Conservation (phyloP, 441 rosid genomes). For the Theobroma grandiflorum region DNA sequence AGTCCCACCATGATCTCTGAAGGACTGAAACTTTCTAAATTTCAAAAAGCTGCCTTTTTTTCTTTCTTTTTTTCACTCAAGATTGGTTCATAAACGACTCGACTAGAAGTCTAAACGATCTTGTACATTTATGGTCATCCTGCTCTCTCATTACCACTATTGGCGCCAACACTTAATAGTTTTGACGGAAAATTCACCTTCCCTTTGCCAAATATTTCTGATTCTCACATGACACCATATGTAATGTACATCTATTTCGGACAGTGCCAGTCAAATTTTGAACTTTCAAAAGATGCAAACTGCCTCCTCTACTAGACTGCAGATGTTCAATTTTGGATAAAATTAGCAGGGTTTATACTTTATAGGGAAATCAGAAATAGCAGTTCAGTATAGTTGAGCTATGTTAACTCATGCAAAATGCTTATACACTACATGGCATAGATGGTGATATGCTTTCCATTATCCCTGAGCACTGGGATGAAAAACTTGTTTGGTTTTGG, state of each 20-base stretch:
- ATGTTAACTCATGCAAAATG: too few species aligned
- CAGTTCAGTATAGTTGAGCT: not conserved
- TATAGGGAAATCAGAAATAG: not conserved
- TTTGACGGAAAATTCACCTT: too few species aligned
- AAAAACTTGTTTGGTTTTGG: too few species aligned
- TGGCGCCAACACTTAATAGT: too few species aligned
- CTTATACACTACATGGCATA: too few species aligned
- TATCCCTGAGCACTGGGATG: too few species aligned
- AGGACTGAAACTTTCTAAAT: slow-evolving; percentile 23
- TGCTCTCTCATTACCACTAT: too few species aligned
- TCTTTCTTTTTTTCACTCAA: slow-evolving; percentile 6
- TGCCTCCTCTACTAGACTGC: not conserved
- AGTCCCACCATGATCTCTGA: slow-evolving; percentile 44
- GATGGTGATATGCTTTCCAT: too few species aligned
- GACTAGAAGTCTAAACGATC: not conserved
- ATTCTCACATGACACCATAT: not conserved
- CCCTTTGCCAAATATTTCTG: too few species aligned
- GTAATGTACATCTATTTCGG: not conserved
- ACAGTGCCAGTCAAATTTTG: not conserved
- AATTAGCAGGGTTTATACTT: not conserved
- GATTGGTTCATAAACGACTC: slow-evolving; percentile 12
- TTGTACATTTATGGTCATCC: not conserved
- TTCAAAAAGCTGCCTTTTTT: slow-evolving; percentile 28
- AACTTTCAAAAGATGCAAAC: not conserved
- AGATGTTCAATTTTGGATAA: not conserved